Base-by-base conservation (phyloP, 2,329 filamentous ascomycete genomes). In the Ophiostoma fasciatum region DNA sequence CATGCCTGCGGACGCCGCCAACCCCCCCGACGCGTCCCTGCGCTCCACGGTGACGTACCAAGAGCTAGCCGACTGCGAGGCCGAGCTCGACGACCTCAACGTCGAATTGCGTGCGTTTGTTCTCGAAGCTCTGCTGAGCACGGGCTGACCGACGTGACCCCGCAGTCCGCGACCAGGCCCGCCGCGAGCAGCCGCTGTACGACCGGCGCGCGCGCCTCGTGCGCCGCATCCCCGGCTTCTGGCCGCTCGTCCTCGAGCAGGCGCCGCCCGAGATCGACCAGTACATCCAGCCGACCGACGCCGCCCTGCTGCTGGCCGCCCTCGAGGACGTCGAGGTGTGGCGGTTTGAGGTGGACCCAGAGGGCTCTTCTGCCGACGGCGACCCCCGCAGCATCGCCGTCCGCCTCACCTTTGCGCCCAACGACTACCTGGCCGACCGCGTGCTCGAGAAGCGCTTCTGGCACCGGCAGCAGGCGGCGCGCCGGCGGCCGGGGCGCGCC, bases 361-460 rank as follows among this genome's bases (percentile, higher is more conserved):
- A n/a, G n/a, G n/a, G n/a, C n/a, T n/a, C n/a, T n/a, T n/a, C n/a
- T n/a, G n/a, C n/a, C n/a, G 15, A 15, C 38, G 83, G 82, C 51
- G 82, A 90, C 51, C 88, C 88, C 17, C 77, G 85, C 55, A 85
- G 77, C 60, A 56, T 96, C 48, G 63, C 68, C 42, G 72, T 93
- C 63, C 75, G 63, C 43, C 84, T 90, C 51, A 76, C 82, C 49
- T 94, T 94, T 58, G 61, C 60, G 41, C 69, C 76, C 44, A 96
- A 96, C 60, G 75, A 84, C 33, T 77, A 78, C 62, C 94, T 96
- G 50, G 69, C 77, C 53, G 69, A 94, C 61, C 66, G 62, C 37
- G 70, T 76, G 36, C 61, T 96, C 33, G 81, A 88, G 61, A 96
- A 96, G 76, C 82, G 81, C 53, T 94, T 96, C 61, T 88, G 78